Evolutionary conservation across 768 basidiomycete genomes (phyloP).

Genomic region (Tricholomella constricta): DNA sequence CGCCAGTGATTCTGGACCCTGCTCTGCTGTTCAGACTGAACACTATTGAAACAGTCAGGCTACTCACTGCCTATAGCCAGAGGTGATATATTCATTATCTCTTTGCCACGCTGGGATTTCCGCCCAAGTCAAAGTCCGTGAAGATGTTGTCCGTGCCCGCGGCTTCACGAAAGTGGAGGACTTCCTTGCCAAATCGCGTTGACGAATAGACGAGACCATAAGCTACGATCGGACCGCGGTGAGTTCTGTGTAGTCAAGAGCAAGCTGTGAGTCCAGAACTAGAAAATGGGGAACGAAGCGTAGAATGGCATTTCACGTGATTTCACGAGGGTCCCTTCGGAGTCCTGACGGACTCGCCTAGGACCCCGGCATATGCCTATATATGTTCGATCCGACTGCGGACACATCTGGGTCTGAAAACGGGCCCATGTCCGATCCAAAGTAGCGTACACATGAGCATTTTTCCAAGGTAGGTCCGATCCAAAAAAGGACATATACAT

Average conservation of each 20-base stretch:
- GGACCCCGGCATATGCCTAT: no score
- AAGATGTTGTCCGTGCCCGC: constrained; percentile 1
- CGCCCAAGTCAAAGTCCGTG: constrained; percentile 46
- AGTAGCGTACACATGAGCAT: no score
- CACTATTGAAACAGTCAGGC: constrained; percentile 1
- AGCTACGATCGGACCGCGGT: neutral
- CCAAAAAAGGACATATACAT: no score
- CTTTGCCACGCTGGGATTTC: constrained; percentile 70
- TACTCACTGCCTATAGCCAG: constrained; percentile 68
- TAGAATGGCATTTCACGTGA: constrained; percentile 8
- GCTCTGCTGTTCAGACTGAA: constrained; percentile 13
- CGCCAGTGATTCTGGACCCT: constrained; percentile 64
- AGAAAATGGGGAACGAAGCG: neutral
- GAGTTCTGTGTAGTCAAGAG: neutral
- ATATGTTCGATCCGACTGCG: no score
- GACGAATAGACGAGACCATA: constrained; percentile 1
- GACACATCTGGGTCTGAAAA: no score
- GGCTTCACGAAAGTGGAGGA: neutral
- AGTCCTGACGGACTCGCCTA: no score
- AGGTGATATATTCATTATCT: constrained; percentile 73
- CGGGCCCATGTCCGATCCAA: no score
- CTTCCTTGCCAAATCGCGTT: constrained; percentile 5
- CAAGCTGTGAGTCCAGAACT: neutral
- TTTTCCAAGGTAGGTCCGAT: no score
- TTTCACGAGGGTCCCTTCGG: no score